A percentile compares a stretch with the other conserved stretches of the same genome.
These are phyloP conservation scores for Phialophora macrospora DNA, from an alignment of 2,329 filamentous ascomycete species.

Conservation along the genomic window DNA sequence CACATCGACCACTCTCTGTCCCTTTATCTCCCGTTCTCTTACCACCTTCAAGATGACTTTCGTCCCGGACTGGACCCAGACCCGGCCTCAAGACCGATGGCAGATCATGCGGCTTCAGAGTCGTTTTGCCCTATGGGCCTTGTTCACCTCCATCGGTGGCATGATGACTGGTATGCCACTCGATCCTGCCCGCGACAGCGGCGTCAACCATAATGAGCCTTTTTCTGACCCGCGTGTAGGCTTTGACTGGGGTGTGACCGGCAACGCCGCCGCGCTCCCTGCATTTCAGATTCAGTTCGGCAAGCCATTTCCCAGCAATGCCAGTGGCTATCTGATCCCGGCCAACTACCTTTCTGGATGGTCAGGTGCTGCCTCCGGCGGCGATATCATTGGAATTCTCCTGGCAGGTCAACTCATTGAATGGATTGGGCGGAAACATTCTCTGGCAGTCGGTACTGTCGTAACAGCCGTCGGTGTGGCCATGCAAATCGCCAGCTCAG, in stretches of 20 bases:
- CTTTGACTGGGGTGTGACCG: not conserved
- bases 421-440: conserved; percentile 43
- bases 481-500: conserved; percentile 41
- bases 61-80: too few species aligned
- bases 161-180: too few species aligned
- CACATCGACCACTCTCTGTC: too few species aligned
- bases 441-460: conserved; percentile 39
- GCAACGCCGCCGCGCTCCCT: not conserved
- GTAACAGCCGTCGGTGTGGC: conserved; percentile 42
- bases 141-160: too few species aligned
- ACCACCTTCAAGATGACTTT: too few species aligned
- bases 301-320: not conserved
- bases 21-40: too few species aligned
- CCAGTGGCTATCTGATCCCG: conserved; percentile 39
- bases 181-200: too few species aligned
- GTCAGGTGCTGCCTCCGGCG: conserved; percentile 42
- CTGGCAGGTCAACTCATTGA: conserved; percentile 44
- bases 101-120: too few species aligned
- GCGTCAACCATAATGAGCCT: too few species aligned
- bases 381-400: conserved; percentile 40
- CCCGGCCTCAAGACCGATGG: too few species aligned
- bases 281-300: not conserved
- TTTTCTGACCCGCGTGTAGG: not conserved
- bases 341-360: conserved; percentile 43
- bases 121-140: too few species aligned